Evolutionary conservation across 1,139 yeast species (phyloP), one percentile per base, ranked within the genome.

Genomic region (Groenewaldozyma auringiensis): DNA sequence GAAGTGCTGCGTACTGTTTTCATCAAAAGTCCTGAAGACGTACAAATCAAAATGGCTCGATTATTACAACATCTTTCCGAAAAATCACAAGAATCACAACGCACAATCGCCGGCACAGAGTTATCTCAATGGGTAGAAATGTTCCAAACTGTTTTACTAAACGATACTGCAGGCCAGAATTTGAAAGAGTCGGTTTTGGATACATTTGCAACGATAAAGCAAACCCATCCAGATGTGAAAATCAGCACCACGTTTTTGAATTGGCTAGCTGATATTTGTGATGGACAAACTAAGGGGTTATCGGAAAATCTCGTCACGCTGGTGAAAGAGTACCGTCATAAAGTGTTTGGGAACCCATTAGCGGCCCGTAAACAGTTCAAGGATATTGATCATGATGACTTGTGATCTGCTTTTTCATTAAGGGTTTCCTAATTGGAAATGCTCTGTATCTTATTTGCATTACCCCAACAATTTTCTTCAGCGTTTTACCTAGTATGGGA

Each of bases 291-390:
- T 2, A 60, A 59, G 47, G 14, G 16, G 8, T 17, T 14, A 33
- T 17, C 16, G 18, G 62, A 63, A 21, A 66, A 62, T 3, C 72
- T 76, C 44, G 76, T 74, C 3, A 49, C 43, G 46, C 63, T 48
- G 38, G 48, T 50, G 14, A 50, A 68, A 39, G 69, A 70, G 22
- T 75, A 82, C 14, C 75, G 95, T 54, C 92, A 85, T 60, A 61
- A 66, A 29, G 78, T 83, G 1, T 87, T 85, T 67, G 96, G 95
- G 1, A 87, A 87, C 57, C 87, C 86, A 9, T 70, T 76, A 59
- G 95, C 84, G 0, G 63, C 69, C 46, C 71, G 89, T 50, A 79
- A 79, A 56, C 41, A 68, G 32, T 45, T 45, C 49, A 83, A 78
- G 59, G 86, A 80, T 35, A 33, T 17, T 14, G 22, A 35, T 4